Evolutionary conservation across 1,139 yeast species (phyloP).

Genomic region (Diutina pseudorugosa): DNA sequence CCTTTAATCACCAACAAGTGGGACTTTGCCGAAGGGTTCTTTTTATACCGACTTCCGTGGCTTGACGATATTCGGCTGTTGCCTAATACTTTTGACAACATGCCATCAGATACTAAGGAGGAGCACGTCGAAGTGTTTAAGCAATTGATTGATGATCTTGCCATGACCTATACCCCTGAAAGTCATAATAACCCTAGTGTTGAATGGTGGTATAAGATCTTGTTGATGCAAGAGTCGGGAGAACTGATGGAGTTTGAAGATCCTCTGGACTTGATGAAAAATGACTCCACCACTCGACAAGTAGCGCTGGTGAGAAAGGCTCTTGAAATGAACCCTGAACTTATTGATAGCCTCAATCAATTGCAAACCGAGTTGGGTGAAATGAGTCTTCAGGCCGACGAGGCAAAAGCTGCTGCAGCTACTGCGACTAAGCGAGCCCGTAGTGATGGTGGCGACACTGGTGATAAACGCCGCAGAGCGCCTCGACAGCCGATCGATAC

Average conservation of each 20-base stretch:
- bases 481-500: no score
- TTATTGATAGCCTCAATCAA: not conserved
- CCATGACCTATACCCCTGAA: slow-evolving; percentile 40
- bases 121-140: slow-evolving; percentile 10
- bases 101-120: not conserved
- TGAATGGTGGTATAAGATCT: slow-evolving; percentile 48
- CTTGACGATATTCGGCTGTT: slow-evolving; percentile 48
- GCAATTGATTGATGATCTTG: slow-evolving; percentile 25
- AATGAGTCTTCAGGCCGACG: not conserved
- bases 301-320: slow-evolving; percentile 1
- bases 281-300: not conserved
- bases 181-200: slow-evolving; percentile 57
- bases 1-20: slow-evolving; percentile 11
- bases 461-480: not conserved
- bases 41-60: slow-evolving; percentile 49
- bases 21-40: slow-evolving; percentile 51
- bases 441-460: not conserved
- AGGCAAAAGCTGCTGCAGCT: not conserved
- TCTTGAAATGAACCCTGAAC: not conserved
- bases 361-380: not conserved
- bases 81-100: slow-evolving; percentile 14
- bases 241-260: slow-evolving; percentile 20
- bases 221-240: slow-evolving; percentile 54
- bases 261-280: not conserved
- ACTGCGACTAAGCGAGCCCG: not conserved